Base-by-base conservation (phyloP, 2,329 filamentous ascomycete species). In the Aspergillus sojae region DNA sequence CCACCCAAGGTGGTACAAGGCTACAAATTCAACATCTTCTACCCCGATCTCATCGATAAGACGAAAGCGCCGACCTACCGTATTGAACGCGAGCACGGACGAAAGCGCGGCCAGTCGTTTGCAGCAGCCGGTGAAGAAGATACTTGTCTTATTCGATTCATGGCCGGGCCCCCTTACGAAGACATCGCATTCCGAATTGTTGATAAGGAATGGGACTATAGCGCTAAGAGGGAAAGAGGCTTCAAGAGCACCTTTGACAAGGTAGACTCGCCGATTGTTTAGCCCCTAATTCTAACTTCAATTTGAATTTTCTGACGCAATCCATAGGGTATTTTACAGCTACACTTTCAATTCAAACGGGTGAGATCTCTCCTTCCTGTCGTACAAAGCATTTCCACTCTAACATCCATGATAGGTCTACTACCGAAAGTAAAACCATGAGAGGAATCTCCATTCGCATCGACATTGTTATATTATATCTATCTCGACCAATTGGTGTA, bases 11-110 rank as follows among this genome's bases (percentile, higher is more conserved):
- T 99, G 7, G 95, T 99, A 12, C 95, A 99, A 77, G 95, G 95
- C 62, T 99, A 99, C 84, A 97, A 96, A 78, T 99, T 99, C 85
- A 98, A 99, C 81, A 94, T 99, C 58, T 99, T 99, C 80, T 99
- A 99, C 75, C 95, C 95, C 0, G 95, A 99, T 71, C 87, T 99
- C 36, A 93, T 98, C 72, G 94, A 98, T 82, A 96, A 94, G 80
- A 88, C 90, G 36, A 97, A 94, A 79, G 94, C 95, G 1, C 95
- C 95, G 11, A 98, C 94, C 0, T 99, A 96, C 81, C 92, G 92
- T 75, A 98, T 99, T 69, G 92, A 97, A 74, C 90, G 95, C 46
- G 95, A 98, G 79, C 89, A 95, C 73, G 95, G 95, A 19, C 86
- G 95, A 63, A 91, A 91, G 75, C 88, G 92, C 63, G 95, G 95